phyloP scores from a whole-genome alignment of 2,329 filamentous ascomycete genomes.

The Coniochaeta sp. region DNA sequence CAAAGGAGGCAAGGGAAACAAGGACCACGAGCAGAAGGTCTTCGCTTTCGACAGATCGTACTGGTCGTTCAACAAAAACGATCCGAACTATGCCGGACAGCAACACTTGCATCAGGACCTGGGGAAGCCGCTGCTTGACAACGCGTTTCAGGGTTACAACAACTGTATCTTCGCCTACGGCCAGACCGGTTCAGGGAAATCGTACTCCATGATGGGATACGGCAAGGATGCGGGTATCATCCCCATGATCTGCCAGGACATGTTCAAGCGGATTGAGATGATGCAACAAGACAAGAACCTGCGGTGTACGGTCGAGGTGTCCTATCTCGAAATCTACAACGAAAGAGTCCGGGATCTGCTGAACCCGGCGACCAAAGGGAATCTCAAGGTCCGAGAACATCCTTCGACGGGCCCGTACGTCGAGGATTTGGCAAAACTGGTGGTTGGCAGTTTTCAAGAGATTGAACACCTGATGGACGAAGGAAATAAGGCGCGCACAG shows the following conservation, averaged over 20 bases:
- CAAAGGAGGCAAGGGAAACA: constrained; percentile 53
- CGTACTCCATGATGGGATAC: constrained; percentile 99
- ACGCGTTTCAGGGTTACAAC: constrained; percentile 97
- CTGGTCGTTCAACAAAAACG: constrained; percentile 88
- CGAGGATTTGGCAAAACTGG: constrained; percentile 91
- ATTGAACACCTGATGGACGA: constrained; percentile 99
- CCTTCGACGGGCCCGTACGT: constrained; percentile 97
- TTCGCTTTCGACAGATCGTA: constrained; percentile 98
- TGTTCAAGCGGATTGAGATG: constrained; percentile 79
- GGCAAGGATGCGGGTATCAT: constrained; percentile 94
- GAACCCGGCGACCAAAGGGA: constrained; percentile 92
- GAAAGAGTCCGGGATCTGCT: constrained; percentile 92
- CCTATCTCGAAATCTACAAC: constrained; percentile 98
- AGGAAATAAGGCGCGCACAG: constrained; percentile 96
- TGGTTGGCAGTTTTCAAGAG: constrained; percentile 86
- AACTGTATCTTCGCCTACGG: constrained; percentile 99
- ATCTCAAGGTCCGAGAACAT: constrained; percentile 95
- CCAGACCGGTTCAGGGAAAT: constrained; percentile 97
- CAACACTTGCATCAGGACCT: constrained; percentile 83
- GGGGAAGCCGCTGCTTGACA: constrained; percentile 85
- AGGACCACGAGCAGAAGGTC: constrained; percentile 67
- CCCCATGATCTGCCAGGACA: constrained; percentile 92
- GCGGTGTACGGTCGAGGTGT: constrained; percentile 92
- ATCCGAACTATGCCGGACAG: constrained; percentile 80
- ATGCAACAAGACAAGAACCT: constrained; percentile 67